Conservation (phyloP, 257 asterid genomes). For the Ilex aquifolium region DNA sequence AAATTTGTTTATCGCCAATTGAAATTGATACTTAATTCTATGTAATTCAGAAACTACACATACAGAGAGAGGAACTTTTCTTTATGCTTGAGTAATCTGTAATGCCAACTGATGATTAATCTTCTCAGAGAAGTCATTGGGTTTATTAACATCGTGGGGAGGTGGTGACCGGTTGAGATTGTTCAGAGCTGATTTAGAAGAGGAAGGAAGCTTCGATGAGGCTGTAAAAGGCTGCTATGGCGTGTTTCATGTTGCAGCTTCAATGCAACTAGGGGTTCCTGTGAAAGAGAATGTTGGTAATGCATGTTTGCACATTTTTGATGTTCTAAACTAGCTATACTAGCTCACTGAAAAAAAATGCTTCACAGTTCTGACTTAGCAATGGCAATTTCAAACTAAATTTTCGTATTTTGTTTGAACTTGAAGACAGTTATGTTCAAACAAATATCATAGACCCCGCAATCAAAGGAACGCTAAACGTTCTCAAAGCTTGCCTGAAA, state of each 20-base stretch:
- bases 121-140: conserved; percentile 54
- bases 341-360: no score
- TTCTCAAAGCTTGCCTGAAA: conserved; percentile 64
- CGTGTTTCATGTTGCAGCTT: conserved; percentile 81
- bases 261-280: conserved; percentile 65
- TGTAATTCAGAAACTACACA: no score
- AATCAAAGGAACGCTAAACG: conserved; percentile 53
- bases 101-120: neutral
- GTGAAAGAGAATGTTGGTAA: conserved; percentile 43
- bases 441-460: conserved; percentile 57
- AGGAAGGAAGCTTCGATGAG: conserved; percentile 85
- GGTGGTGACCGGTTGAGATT: conserved; percentile 45
- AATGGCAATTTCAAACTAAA: neutral
- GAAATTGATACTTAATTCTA: no score
- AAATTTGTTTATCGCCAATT: no score
- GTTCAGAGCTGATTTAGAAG: conserved; percentile 61
- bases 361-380: neutral
- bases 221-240: conserved; percentile 75
- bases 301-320: neutral
- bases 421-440: conserved; percentile 44
- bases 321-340: neutral
- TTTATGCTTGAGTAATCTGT: neutral
- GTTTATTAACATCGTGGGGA: conserved; percentile 40
- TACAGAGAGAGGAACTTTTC: neutral
- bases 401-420: conserved; percentile 3